Percentiles rank a stretch among this genome's conserved stretches.
Evolutionary conservation across 306 rosid genomes (phyloP).

Genomic region (Leucaena leucocephala): DNA sequence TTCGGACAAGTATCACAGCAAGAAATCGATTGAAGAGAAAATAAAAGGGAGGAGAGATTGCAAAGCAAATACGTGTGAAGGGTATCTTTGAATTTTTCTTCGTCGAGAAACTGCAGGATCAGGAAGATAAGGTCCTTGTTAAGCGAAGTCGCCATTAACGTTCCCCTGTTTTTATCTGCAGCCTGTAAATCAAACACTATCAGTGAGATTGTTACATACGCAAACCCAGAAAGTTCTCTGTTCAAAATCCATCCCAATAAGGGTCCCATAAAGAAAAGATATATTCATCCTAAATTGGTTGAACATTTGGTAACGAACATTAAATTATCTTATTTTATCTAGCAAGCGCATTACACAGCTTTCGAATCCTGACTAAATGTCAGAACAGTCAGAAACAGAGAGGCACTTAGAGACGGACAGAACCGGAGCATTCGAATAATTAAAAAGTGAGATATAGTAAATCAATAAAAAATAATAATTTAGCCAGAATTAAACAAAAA

Average conservation of each 20-base stretch:
- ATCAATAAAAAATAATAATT: background rate
- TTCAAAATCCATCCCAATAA: background rate
- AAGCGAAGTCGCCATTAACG: conserved; percentile 20
- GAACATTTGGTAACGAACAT: background rate
- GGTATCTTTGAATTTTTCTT: conserved; percentile 31
- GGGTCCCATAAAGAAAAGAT: background rate
- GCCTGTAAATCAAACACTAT: conserved; percentile 18
- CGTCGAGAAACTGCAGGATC: conserved; percentile 35
- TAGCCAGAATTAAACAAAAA: background rate
- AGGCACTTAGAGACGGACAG: background rate
- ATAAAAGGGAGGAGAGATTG: conserved; percentile 11
- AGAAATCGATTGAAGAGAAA: background rate
- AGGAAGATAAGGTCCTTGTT: conserved; percentile 27
- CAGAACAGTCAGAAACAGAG: background rate
- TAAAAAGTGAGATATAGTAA: background rate
- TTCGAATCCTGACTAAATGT: background rate
- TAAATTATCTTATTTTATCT: background rate
- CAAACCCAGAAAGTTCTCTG: conserved; percentile 3
- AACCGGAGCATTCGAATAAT: background rate
- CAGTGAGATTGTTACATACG: background rate
- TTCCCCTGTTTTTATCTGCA: conserved; percentile 6
- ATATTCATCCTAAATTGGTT: background rate
- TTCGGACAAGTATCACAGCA: background rate
- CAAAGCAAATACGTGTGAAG: conserved; percentile 27
- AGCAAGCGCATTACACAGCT: background rate